Evolutionary conservation across 2,329 filamentous ascomycete species (phyloP), one percentile per base, ranked within the genome.

Genomic region (Xylariales sp.): DNA sequence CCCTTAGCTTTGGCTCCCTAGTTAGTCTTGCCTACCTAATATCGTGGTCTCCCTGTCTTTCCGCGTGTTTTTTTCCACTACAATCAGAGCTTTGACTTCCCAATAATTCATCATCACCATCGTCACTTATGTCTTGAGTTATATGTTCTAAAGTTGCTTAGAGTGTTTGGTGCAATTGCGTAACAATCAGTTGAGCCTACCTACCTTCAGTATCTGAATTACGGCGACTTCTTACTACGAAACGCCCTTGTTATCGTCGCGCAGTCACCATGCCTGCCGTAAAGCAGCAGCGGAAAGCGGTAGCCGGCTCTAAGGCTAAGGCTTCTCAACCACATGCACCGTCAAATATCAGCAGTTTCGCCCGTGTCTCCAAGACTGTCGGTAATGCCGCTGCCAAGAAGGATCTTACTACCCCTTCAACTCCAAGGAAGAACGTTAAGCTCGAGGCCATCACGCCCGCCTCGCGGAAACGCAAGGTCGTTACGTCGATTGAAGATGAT

Each of bases 291-390:
- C 76, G 71, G 58, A 74, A 69, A 70, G 70, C 67, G 49, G 48
- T 60, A 14, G 60, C 70, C 62, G 73, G 68, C 54, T 59, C 74
- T 52, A 76, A 75, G 67, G 69, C 61, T 63, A 69, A 73, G 46
- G 45, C 71, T 62, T n/a, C 74, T 53, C 72, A 74, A 53, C 68
- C 74, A 56, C 60, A 78, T 70, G 72, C 70, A 72, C 75, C 80
- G 64, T 73, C 78, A 8, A 75, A 46, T 70, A 85, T 86, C 62
- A 79, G 75, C 77, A 80, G 71, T 73, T 86, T 85, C 73, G 73
- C 81, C 53, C 84, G 83, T 61, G 76, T 86, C 55, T 85, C 84
- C 41, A 87, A 87, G 76, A 67, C 73, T 34, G 69, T 76, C 55
- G 75, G 77, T 56, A 68, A 72, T 39, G 71, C 74, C n/a, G 71